These are phyloP conservation scores for Poa pratensis DNA, from an alignment of 176 grass and related monocot species.

Conservation along the genomic window DNA sequence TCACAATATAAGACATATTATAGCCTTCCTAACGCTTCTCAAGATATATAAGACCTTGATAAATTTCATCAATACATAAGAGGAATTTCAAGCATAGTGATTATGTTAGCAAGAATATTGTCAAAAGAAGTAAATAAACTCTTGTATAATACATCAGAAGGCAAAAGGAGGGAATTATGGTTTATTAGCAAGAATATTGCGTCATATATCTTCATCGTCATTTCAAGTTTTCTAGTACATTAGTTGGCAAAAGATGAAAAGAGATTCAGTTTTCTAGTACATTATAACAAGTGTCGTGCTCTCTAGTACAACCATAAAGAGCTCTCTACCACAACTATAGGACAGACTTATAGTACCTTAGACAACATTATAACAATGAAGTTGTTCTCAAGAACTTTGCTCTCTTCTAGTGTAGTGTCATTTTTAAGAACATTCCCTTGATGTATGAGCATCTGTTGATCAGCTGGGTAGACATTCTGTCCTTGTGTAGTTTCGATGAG, in stretches of 20 bases:
- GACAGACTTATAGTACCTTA: conserved; percentile 47
- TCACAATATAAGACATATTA: not conserved
- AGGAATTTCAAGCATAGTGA: not conserved
- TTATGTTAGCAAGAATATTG: not conserved
- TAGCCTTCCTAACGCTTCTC: not conserved
- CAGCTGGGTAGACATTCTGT: conserved; percentile 67
- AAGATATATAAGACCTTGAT: not conserved
- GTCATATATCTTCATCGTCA: not conserved
- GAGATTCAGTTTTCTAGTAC: not conserved
- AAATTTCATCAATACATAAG: not conserved
- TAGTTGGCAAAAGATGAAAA: too few relatives aligned
- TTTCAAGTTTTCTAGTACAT: not conserved
- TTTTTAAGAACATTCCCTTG: conserved; percentile 78
- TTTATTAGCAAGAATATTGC: not conserved
- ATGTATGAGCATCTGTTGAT: conserved; percentile 88
- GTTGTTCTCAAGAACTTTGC: conserved; percentile 71
- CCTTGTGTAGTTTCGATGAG: conserved; percentile 67
- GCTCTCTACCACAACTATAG: conserved; percentile 9
- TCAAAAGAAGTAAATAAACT: not conserved
- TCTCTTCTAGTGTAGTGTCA: conserved; percentile 72
- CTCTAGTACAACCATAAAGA: conserved; percentile 5
- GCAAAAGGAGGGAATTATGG: not conserved
- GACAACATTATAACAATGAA: conserved; percentile 86
- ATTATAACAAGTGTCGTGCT: not conserved
- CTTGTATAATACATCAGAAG: not conserved